phyloP scores from a whole-genome alignment of 2,329 filamentous ascomycete genomes.

The Trichoderma citrinoviride region DNA sequence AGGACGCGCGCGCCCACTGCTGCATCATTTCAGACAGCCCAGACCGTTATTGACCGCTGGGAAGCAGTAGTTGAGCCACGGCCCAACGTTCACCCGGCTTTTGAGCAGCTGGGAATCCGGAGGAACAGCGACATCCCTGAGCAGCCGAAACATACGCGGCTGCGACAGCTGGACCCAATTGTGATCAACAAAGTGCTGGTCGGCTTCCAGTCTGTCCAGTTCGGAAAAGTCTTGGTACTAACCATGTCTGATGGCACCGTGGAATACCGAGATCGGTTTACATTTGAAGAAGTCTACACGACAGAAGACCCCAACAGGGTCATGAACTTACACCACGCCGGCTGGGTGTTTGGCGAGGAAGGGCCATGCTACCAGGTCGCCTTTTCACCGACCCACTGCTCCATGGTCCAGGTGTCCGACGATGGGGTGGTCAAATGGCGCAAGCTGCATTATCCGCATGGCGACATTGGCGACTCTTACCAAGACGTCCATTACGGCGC shows the following conservation, averaged over 20 bases:
- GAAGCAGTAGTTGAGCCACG: slow-evolving; percentile 64
- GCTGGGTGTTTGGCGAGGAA: slow-evolving; percentile 68
- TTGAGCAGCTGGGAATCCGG: slow-evolving; percentile 68
- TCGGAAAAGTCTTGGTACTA: slow-evolving; percentile 69
- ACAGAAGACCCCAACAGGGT: slow-evolving; percentile 64
- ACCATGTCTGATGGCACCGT: slow-evolving; percentile 77
- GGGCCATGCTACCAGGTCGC: slow-evolving; percentile 62
- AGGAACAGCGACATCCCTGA: slow-evolving; percentile 51
- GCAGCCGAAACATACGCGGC: slow-evolving; percentile 35
- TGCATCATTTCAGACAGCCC: slow-evolving; percentile 59
- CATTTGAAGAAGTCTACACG: slow-evolving; percentile 65
- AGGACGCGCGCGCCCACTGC: slow-evolving; percentile 60
- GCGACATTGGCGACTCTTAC: slow-evolving; percentile 47
- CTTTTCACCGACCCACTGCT: slow-evolving; percentile 59
- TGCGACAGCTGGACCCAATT: slow-evolving; percentile 67
- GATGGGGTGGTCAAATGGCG: slow-evolving; percentile 61
- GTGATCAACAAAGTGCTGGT: slow-evolving; percentile 70
- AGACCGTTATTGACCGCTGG: slow-evolving; percentile 81
- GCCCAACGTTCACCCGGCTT: slow-evolving; percentile 69
- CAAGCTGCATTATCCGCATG: slow-evolving; percentile 49
- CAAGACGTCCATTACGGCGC: slow-evolving; percentile 55
- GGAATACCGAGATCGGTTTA: slow-evolving; percentile 74
- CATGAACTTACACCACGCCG: slow-evolving; percentile 70
- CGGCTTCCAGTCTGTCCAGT: slow-evolving; percentile 64
- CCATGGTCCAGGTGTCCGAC: slow-evolving; percentile 56